Conservation (phyloP, 2,329 filamentous ascomycete species). For the Trichoderma endophyticum region DNA sequence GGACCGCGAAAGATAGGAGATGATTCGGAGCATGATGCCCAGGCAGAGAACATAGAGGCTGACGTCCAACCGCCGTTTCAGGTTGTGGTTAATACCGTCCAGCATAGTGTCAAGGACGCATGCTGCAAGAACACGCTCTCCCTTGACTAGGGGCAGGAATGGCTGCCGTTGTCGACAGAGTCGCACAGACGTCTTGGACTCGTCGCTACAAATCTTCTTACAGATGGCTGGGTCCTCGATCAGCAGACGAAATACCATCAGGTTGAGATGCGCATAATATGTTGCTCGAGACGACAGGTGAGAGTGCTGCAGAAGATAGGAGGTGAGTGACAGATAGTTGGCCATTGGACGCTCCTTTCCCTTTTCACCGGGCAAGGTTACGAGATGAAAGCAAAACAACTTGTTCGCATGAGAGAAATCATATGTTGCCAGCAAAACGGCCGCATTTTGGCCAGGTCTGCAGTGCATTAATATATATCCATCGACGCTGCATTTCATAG, state of each 20-base stretch:
- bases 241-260: slow-evolving; percentile 81
- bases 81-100: slow-evolving; percentile 91
- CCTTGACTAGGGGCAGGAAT: slow-evolving; percentile 70
- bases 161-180: slow-evolving; percentile 88
- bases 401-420: slow-evolving; percentile 96
- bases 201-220: slow-evolving; percentile 79
- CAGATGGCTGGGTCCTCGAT: slow-evolving; percentile 80
- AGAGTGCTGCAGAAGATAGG: slow-evolving; percentile 91
- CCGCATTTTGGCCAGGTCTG: slow-evolving; percentile 75
- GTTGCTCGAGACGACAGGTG: slow-evolving; percentile 76
- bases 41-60: slow-evolving; percentile 79
- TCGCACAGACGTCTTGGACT: slow-evolving; percentile 69
- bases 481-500: slow-evolving; percentile 19
- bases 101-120: slow-evolving; percentile 82
- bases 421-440: slow-evolving; percentile 80
- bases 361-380: slow-evolving; percentile 62
- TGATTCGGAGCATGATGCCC: slow-evolving; percentile 75
- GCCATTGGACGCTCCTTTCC: slow-evolving; percentile 71
- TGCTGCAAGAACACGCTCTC: slow-evolving; percentile 70
- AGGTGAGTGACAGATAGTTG: slow-evolving; percentile 81
- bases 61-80: slow-evolving; percentile 79
- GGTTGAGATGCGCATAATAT: slow-evolving; percentile 78
- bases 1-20: slow-evolving; percentile 79
- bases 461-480: not conserved
- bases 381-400: slow-evolving; percentile 82